Evolutionary conservation across 768 basidiomycete species (phyloP).

Genomic region (Cystofilobasidium macerans): DNA sequence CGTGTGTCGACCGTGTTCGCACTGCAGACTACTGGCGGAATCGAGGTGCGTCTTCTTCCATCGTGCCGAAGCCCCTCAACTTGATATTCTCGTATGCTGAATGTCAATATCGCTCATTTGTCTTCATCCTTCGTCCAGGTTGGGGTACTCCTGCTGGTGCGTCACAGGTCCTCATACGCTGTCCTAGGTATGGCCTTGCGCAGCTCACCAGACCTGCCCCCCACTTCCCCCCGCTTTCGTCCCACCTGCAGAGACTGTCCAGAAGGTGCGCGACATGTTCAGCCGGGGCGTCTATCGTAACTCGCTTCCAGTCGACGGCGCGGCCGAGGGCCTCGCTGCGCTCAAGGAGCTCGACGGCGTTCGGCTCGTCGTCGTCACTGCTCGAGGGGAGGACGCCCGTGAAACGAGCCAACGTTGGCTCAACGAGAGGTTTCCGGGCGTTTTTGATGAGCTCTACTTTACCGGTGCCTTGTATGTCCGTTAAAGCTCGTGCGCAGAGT

Average conservation of each 20-base stretch:
- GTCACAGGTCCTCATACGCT: no score
- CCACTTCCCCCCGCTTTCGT: no score
- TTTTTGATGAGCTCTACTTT: conserved; percentile 17
- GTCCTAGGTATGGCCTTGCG: background rate
- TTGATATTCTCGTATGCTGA: no score
- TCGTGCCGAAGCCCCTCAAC: no score
- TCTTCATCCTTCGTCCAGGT: no score
- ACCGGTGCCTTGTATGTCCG: conserved; percentile 22
- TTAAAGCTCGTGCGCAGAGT: background rate
- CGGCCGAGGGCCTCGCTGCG: background rate
- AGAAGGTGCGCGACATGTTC: conserved; percentile 4
- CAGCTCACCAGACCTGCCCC: background rate
- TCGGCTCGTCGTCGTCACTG: conserved; percentile 21
- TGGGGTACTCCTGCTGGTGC: conserved; percentile 13
- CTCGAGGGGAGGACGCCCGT: conserved; percentile 11
- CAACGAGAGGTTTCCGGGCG: conserved; percentile 17
- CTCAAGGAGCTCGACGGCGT: background rate
- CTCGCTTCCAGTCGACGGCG: conserved; percentile 7
- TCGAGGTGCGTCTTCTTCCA: conserved; percentile 2
- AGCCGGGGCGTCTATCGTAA: conserved; percentile 7
- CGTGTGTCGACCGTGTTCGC: background rate
- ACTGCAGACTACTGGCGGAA: conserved; percentile 14
- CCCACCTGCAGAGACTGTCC: background rate
- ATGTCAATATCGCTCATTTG: no score
- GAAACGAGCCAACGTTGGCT: conserved; percentile 2